Evolutionary conservation across 2,329 filamentous ascomycete genomes (phyloP).

Genomic region (Capronia coronata): DNA sequence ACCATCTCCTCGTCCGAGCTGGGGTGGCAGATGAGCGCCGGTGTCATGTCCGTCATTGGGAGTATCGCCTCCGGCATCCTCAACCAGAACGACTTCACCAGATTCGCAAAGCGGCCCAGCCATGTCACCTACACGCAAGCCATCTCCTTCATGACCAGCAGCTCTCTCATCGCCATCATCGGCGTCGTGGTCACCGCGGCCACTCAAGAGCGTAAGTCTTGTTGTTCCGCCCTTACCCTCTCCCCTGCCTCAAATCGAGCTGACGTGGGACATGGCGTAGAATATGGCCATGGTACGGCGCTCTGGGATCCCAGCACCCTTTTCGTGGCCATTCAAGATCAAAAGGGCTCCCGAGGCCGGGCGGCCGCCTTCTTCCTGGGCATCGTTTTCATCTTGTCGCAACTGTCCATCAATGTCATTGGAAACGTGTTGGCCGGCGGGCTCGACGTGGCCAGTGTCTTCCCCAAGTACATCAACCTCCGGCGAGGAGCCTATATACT

Average conservation of each 20-base stretch:
- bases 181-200: constrained; percentile 37
- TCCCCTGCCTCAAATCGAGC: no score
- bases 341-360: no score
- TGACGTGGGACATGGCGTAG: no score
- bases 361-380: constrained; percentile 45
- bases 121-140: constrained; percentile 40
- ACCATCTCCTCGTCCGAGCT: constrained; percentile 13
- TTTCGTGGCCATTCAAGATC: constrained; percentile 30
- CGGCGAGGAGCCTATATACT: no score
- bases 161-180: constrained; percentile 37
- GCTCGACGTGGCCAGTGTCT: no score
- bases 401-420: constrained; percentile 43
- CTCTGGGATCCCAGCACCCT: constrained; percentile 39
- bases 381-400: constrained; percentile 40
- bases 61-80: constrained; percentile 42
- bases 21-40: constrained; percentile 27
- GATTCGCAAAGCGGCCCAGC: constrained; percentile 38
- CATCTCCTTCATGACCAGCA: constrained; percentile 36
- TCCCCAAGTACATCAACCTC: no score
- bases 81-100: constrained; percentile 43
- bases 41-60: constrained; percentile 41
- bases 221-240: no score
- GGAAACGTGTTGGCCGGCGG: constrained; percentile 47
- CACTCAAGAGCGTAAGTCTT: constrained; percentile 31
- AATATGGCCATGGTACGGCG: constrained; percentile 34